Evolutionary conservation across 2,329 filamentous ascomycete genomes (phyloP), one percentile per base, ranked within the genome.

Genomic region (Delphinella strobiligena): DNA sequence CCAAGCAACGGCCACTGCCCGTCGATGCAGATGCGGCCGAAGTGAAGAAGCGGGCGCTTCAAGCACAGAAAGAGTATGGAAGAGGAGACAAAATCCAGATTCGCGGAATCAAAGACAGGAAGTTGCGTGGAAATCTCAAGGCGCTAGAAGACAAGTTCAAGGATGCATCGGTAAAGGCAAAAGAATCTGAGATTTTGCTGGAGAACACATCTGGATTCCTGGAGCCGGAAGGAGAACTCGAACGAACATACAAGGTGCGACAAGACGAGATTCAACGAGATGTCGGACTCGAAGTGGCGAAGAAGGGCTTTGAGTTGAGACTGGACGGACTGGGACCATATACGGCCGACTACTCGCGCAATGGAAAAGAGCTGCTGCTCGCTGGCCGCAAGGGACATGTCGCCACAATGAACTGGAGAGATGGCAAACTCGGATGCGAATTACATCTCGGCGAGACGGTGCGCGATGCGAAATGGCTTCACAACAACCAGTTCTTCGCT

Each of bases 391-490:
- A 94, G 62, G 91, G 91, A 11, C 91, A 98, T 75, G 70, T 98
- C 48, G 89, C 91, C 41, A 89, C 84, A 1, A 93, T 96, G 76
- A 88, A 98, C 62, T 98, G 91, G 89, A 72, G 89, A 47, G 81
- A 82, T 50, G 89, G 88, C 31, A 94, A 88, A 60, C 66, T 95
- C 44, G 85, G 84, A 5, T 95, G 87, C 57, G 91, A 98, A 59
- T 54, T 96, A 47, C 86, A 98, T 57, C 69, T 98, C 46, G 78
- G 80, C 37, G 91, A 98, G 67, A 96, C 87, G 0, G 73, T 96
- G 10, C 72, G 89, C 38, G 89, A 95, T 62, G 81, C 82, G 18
- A 81, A 80, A 55, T 98, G 87, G 83, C 70, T 96, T 52, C 87
- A 95, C 64, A 94, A 94, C 59, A 88, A 91, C 59, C 86, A 94